Evolutionary conservation across 2,329 filamentous ascomycete genomes (phyloP).

Genomic region (Shiraia sp.): DNA sequence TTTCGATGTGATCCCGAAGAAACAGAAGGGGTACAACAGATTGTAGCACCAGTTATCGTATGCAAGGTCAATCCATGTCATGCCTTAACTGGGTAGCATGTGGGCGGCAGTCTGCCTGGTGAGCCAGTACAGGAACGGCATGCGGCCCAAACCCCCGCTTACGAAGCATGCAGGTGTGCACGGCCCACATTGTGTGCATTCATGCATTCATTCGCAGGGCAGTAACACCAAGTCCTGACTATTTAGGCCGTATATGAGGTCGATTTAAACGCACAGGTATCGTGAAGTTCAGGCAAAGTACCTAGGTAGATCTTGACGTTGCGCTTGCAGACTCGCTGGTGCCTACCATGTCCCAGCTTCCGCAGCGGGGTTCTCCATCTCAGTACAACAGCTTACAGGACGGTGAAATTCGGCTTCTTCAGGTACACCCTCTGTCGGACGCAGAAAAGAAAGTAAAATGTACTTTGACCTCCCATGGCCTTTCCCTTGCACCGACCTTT

Average conservation of each 20-base stretch:
- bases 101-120: no score
- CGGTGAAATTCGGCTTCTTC: constrained; percentile 13
- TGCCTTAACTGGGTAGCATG: no score
- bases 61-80: no score
- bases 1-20: neutral
- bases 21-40: neutral
- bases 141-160: no score
- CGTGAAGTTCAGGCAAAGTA: no score
- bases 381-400: constrained; percentile 1
- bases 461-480: constrained; percentile 4
- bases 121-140: no score
- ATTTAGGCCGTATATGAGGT: no score
- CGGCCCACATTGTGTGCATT: no score
- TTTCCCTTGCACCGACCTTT: constrained; percentile 9
- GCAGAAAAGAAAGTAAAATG: constrained; percentile 4
- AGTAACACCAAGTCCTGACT: no score
- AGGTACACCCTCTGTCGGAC: neutral
- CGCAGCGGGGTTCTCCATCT: neutral
- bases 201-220: no score
- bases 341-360: neutral
- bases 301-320: neutral
- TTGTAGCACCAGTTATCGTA: neutral
- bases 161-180: neutral
- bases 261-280: no score
- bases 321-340: neutral